These are phyloP conservation scores for Silene uniflora DNA, from an alignment of 148 eudicot species.

Conservation along the genomic window DNA sequence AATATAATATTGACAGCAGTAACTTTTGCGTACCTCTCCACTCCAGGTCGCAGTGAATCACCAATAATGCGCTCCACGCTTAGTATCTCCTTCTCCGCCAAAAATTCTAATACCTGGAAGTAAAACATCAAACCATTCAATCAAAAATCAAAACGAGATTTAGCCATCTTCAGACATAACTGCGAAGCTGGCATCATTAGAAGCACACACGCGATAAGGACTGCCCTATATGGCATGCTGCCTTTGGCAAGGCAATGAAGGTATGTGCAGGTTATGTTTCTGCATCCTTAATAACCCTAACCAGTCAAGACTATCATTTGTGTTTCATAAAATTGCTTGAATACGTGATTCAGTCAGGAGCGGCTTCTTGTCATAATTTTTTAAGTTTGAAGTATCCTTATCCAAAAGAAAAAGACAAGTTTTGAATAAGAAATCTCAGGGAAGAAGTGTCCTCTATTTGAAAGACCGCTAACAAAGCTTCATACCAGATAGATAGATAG, in stretches of 20 bases:
- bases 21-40: conserved; percentile 61
- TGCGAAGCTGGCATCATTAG: conserved; percentile 1
- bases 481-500: not conserved
- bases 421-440: not conserved
- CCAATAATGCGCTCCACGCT: conserved; percentile 60
- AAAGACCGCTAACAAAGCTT: not conserved
- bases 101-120: conserved; percentile 68
- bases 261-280: not conserved
- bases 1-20: not conserved
- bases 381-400: not conserved
- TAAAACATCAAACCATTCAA: conserved; percentile 1
- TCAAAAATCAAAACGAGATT: conserved; percentile 5
- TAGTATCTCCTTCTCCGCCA: conserved; percentile 68
- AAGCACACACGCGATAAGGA: not conserved
- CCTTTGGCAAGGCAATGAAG: not conserved
- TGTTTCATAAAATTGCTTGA: not conserved
- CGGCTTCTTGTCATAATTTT: too few relatives aligned
- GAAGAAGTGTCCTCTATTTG: not conserved
- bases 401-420: conserved; percentile 1
- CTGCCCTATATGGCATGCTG: not conserved
- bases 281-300: not conserved
- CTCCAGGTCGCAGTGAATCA: conserved; percentile 67
- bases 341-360: not conserved
- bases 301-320: not conserved
- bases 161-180: not conserved